phyloP scores from a whole-genome alignment of 768 basidiomycete species.

The Mycena latifolia region DNA sequence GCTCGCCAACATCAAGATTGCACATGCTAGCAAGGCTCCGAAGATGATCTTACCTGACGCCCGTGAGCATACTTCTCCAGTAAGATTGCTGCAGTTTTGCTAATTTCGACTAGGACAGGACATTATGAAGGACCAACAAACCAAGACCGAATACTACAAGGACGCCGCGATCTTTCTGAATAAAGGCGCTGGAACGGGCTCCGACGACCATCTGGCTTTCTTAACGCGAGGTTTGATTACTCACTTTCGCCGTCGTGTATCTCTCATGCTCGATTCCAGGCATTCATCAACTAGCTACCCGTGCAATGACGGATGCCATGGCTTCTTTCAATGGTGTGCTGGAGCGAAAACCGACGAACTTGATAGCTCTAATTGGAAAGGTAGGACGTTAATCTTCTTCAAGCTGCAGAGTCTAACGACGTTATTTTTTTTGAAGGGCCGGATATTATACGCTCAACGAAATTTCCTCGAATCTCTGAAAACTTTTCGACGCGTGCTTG shows the following conservation, averaged over 20 bases:
- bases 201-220: constrained; percentile 68
- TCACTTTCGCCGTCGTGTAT: neutral
- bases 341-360: constrained; percentile 82
- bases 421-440: constrained; percentile 64
- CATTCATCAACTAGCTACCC: constrained; percentile 83
- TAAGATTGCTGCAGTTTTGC: constrained; percentile 17
- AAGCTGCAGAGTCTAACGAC: neutral
- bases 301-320: constrained; percentile 85
- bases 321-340: constrained; percentile 87
- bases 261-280: constrained; percentile 56
- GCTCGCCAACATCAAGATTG: constrained; percentile 88
- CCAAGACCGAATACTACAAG: constrained; percentile 76
- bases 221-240: constrained; percentile 70
- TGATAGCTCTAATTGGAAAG: constrained; percentile 91
- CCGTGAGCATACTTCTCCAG: constrained; percentile 61
- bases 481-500: constrained; percentile 87
- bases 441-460: constrained; percentile 85
- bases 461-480: constrained; percentile 85
- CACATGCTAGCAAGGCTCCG: constrained; percentile 85
- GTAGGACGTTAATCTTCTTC: constrained; percentile 48
- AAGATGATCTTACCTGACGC: constrained; percentile 81
- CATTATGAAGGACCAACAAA: constrained; percentile 65
- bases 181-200: constrained; percentile 66
- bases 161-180: constrained; percentile 82
- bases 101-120: constrained; percentile 66